Evolutionary conservation across 2,329 filamentous ascomycete species (phyloP), one percentile per base, ranked within the genome.

Genomic region (Thielaviopsis euricoi): DNA sequence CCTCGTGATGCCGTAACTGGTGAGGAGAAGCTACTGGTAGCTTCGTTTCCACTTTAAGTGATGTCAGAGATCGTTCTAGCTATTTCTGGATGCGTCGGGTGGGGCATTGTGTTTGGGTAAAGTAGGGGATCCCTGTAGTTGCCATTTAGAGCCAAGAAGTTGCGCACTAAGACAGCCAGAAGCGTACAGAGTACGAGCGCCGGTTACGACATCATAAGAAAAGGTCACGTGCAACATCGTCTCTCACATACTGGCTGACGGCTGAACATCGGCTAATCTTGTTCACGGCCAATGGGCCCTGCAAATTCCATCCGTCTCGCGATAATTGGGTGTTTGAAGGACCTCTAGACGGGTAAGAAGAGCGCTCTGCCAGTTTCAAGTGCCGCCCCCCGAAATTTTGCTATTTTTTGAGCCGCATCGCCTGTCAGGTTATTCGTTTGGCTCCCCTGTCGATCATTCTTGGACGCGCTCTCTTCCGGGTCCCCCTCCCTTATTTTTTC

Each of bases 81-180:
- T 56, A 56, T 54, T 60, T 60, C 59, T 60, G 55, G 59, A 48
- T 26, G 46, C 19, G 58, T 60, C 59, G 52, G 29, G 59, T 53
- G 56, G 40, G 52, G 53, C 15, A 52, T 17, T 25, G 33, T 22
- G 40, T 55, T 55, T 55, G 6, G 57, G 52, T 21, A 40, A 43
- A 22, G 55, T 26, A 49, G 58, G 59, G 56, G 40, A 23, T 19
- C 49, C n/a, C n/a, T 48, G 43, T 48, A 48, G 43, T 48, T 48
- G 43, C n/a, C n/a, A 48, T 21, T 21, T 48, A 48, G 19, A 19
- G 19, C n/a, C n/a, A 48, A 10, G 1, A 10, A 48, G 43, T 48
- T 48, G 43, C n/a, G n/a, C 6, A 21, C n/a, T 48, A 48, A 10
- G n/a, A 21, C 29, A 10, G 29, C 29, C 12, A 26, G 4, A 26